phyloP scores from a whole-genome alignment of 495 filamentous ascomycete genomes.

The Platismatia glauca region DNA sequence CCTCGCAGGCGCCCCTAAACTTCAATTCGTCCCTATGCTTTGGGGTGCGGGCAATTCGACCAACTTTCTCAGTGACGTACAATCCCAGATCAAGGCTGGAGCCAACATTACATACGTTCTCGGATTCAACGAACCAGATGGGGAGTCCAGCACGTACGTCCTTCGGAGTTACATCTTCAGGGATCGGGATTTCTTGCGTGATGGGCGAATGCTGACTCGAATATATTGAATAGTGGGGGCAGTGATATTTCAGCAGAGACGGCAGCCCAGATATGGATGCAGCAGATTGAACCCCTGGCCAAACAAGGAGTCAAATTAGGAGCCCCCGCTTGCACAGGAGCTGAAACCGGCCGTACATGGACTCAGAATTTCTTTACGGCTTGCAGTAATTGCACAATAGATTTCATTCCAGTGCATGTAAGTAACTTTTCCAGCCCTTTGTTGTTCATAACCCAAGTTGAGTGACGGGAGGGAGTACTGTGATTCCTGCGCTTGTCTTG shows the following conservation, averaged over 20 bases:
- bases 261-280: conserved; percentile 58
- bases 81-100: conserved; percentile 40
- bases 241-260: conserved; percentile 43
- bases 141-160: neutral
- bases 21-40: conserved; percentile 76
- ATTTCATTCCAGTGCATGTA: conserved; percentile 61
- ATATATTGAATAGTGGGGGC: conserved; percentile 43
- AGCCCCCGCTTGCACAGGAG: conserved; percentile 50
- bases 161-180: too few species aligned
- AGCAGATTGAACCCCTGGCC: conserved; percentile 56
- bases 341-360: conserved; percentile 51
- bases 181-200: too few species aligned
- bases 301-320: conserved; percentile 46
- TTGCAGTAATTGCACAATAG: conserved; percentile 49
- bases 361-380: conserved; percentile 50
- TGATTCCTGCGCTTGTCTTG: too few species aligned
- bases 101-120: conserved; percentile 57
- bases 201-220: conserved; percentile 5
- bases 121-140: conserved; percentile 69
- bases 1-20: conserved; percentile 34
- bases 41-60: conserved; percentile 52
- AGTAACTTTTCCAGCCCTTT: neutral
- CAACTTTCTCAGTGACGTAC: conserved; percentile 47
- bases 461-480: too few species aligned
- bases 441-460: too few species aligned